Base-by-base conservation (phyloP, 805 yeast genomes). In the Wickerhamiella dianesei region DNA sequence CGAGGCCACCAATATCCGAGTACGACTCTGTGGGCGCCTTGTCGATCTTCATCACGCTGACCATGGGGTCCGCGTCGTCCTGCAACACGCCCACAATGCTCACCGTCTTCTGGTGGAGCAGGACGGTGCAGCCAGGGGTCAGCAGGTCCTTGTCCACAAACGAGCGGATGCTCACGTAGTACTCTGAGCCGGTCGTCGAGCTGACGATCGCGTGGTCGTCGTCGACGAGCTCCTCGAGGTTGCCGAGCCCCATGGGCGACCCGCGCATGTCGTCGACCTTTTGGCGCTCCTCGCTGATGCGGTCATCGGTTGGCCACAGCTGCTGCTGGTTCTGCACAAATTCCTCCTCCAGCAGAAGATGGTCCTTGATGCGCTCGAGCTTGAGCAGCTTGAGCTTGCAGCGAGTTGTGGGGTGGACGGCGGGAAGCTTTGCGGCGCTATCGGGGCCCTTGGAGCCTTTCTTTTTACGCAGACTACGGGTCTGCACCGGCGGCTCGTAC, bases 151-250 rank as follows among this genome's bases (percentile, higher is more conserved):
- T 92, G 65, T 92, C 98, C 16, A 92, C 98, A 71, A 92, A 92
- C 9, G 96, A 85, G 67, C 94, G 71, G 56, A 92, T 92, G 4
- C 95, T 82, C 35, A 92, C 98, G 62, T 92, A 92, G 66, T 88
- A 92, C 67, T 92, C 98, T 4, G 97, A 95, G 19, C 97, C 96
- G 12, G 95, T 86, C 4, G 94, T 79, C 46, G 94, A 80, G 42
- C 96, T 86, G 41, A 92, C 96, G 70, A 92, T 92, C 17, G 98
- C 98, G 66, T 92, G 98, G 63, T 92, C 98, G 65, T 92, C 98
- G 62, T 92, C 98, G 56, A 92, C 85, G 51, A 92, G 85, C 69
- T 92, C 98, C 63, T 92, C 98, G 59, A 92, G 72, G 2, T 96
- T 87, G 44, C 98, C 98, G 51, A 92, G 82, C 37, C 95, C 81